Evolutionary conservation across 345 rosid genomes (phyloP), one percentile per base, ranked within the genome.

Genomic region (Boechera retrofracta): DNA sequence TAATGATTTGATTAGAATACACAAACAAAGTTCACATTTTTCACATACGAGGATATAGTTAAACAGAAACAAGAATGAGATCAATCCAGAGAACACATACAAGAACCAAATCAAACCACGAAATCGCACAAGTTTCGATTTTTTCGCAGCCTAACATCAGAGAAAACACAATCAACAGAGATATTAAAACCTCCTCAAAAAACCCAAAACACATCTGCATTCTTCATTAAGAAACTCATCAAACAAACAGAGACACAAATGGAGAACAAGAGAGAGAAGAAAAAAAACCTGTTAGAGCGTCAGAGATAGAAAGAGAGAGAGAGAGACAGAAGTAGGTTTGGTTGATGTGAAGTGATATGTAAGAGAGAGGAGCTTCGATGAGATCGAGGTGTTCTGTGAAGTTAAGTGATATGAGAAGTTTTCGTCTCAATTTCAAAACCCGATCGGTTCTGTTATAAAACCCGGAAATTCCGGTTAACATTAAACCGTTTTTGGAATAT

Each of bases 301-400:
- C 10, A 59, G 54, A 67, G 70, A 48, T 21, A 26, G 52, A 26
- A 29, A 75, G 35, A 2, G 42, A 38, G 38, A 21, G 41, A 76
- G 84, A 64, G 63, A 72, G 39, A 52, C 56, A 51, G 73, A 57
- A 73, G 82, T 68, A 60, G 56, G 69, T 76, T 38, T 69, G 65
- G 10, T 62, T 65, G 71, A 69, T 74, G 49, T 57, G 73, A 36
- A 75, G 45, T 42, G 28, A 38, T 58, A 42, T 72, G 67, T 75
- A 67, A 67, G 35, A 64, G 49, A 41, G 55, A 67, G 5, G 65
- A 47, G 72, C 60, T 63, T 80, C 79, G 83, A 79, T 79, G 79
- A 77, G 79, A 79, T 79, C 85, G 83, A 82, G 44, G 36, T 38
- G 64, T 60, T 10, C n/a, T 49, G 28, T 16, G 65, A 24, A 60